Base-by-base conservation (phyloP, 1,284 basidiomycete genomes). In the Puccinia horiana region DNA sequence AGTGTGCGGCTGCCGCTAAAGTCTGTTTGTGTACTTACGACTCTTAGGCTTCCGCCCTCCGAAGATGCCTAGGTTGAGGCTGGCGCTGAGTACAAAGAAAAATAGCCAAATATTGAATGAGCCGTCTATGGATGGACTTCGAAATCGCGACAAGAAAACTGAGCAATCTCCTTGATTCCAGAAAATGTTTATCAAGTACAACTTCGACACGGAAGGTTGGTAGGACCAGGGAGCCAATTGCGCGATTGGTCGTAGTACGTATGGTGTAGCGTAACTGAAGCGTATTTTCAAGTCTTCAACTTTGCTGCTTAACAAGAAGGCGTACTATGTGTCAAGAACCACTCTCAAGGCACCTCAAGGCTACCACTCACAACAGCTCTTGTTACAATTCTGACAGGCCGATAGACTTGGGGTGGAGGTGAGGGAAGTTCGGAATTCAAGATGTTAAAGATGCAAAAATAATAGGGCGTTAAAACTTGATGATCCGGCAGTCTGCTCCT, bases 1-100 rank as follows among this genome's bases (percentile, higher is more conserved):
- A 65, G 61, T 8, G 4, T 65, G 61, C 35, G 20, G 35, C 61
- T 65, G 61, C 61, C 18, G 35, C 35, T 65, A 35, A 65, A 65
- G 61, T 29, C 35, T 65, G 61, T 65, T 65, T 65, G 61, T 65
- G 61, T 65, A 65, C 61, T 65, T 35, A 40, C 61, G 16, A 65
- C 35, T 65, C 61, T 65, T 37, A 65, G 61, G n/a, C 35, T 65
- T 35, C 61, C 61, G 35, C 61, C 49, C 20, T 52, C 40, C 35
- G 35, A 65, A 40, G 35, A 40, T 18, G 6, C 29, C 54, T 26
- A 56, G 54, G 9, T 26, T 5, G 26, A 56, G 54, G 26, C n/a
- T 56, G 54, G n/a, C 20, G 35, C 61, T 40, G 61, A 65, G 61
- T 65, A 65, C 32, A 65, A 40, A 65, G 4, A 37, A 40, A 65